Evolutionary conservation across 192 early-diverging fungal species (phyloP).

Genomic region (Coemansia sp.): DNA sequence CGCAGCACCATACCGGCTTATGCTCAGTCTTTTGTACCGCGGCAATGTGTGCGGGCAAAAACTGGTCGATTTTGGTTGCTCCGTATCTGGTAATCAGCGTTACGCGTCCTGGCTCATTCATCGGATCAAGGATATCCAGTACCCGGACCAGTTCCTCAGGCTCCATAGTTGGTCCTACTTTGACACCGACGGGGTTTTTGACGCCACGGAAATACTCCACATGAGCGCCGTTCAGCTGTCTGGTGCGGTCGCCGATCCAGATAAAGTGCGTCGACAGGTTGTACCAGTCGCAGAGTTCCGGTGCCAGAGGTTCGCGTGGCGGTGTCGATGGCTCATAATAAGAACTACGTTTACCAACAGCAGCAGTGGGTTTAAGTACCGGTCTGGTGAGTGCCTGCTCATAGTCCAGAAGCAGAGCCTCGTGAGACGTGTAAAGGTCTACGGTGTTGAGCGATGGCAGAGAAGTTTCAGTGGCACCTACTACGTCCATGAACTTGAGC

Average conservation of each 20-base stretch:
- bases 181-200: conserved; percentile 95
- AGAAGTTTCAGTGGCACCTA: conserved; percentile 76
- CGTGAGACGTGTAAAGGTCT: conserved; percentile 93
- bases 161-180: conserved; percentile 90
- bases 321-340: conserved; percentile 47
- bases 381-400: conserved; percentile 82
- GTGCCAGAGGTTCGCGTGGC: conserved; percentile 31
- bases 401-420: conserved; percentile 93
- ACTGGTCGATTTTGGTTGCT: conserved; percentile 74
- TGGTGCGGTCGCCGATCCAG: conserved; percentile 98
- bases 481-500: conserved; percentile 91
- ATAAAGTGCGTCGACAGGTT: conserved; percentile 95
- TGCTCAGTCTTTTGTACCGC: conserved; percentile 87
- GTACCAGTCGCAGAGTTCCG: conserved; percentile 68
- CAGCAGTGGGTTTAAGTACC: conserved; percentile 45
- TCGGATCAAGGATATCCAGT: conserved; percentile 84
- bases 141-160: conserved; percentile 80
- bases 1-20: conserved; percentile 92
- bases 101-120: conserved; percentile 85
- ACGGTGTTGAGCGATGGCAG: conserved; percentile 68
- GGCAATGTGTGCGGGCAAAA: conserved; percentile 83
- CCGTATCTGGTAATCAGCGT: conserved; percentile 97
- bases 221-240: conserved; percentile 92
- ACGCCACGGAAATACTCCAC: conserved; percentile 98
- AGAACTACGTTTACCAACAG: conserved; percentile 12